Conservation (phyloP, 2,329 filamentous ascomycete species). For the Aureobasidium pullulans region DNA sequence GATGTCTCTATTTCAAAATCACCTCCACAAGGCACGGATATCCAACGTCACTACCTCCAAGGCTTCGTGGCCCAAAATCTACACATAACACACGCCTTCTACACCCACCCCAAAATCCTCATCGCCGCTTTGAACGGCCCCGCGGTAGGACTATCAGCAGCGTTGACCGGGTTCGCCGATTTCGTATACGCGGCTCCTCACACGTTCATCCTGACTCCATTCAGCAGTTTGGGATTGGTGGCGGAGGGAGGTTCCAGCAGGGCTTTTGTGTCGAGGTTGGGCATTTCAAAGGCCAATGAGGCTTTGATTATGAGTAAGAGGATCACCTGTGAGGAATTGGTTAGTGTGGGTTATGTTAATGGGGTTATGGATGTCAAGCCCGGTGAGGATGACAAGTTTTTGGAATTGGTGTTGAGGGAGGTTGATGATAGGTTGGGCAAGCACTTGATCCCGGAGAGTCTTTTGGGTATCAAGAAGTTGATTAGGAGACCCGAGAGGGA, state of each 20-base stretch:
- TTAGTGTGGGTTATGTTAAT: conserved; percentile 76
- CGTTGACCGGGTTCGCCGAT: conserved; percentile 74
- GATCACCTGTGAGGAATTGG: conserved; percentile 65
- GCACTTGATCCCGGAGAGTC: conserved; percentile 71
- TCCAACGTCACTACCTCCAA: conserved; percentile 55
- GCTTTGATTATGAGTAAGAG: conserved; percentile 84
- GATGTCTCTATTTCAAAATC: conserved; percentile 57
- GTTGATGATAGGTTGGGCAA: conserved; percentile 72
- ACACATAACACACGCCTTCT: conserved; percentile 82
- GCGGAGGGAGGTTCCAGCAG: conserved; percentile 76
- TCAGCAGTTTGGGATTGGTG: conserved; percentile 81
- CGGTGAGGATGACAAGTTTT: conserved; percentile 61
- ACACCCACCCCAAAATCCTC: conserved; percentile 89
- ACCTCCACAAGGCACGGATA: conserved; percentile 32
- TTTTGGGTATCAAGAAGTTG: conserved; percentile 78
- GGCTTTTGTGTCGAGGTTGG: conserved; percentile 72
- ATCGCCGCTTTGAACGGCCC: conserved; percentile 88
- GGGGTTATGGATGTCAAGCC: conserved; percentile 60
- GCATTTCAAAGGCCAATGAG: conserved; percentile 78
- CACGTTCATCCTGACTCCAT: conserved; percentile 83
- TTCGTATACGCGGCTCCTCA: conserved; percentile 83
- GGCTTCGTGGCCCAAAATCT: conserved; percentile 80
- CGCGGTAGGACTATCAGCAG: conserved; percentile 79
- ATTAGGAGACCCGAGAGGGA: conserved; percentile 68
- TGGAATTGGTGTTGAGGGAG: conserved; percentile 64